phyloP scores from a whole-genome alignment of 441 rosid species.

The Sinapis alba region DNA sequence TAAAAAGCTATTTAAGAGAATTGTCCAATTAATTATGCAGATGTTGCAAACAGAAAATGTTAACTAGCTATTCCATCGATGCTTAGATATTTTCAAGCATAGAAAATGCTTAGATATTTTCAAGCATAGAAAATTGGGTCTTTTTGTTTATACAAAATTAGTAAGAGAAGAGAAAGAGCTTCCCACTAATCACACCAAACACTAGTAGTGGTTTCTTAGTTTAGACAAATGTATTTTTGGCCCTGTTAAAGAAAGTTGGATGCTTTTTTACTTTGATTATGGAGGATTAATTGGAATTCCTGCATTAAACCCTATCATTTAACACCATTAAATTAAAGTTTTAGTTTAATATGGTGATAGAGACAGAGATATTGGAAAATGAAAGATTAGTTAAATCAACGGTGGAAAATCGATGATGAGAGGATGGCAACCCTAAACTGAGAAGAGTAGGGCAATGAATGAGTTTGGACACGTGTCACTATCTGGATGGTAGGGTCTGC shows the following conservation, averaged over 20 bases:
- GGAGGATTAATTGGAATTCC: conserved; percentile 9
- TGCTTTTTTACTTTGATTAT: background rate
- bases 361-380: conserved; percentile 30
- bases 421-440: conserved; percentile 39
- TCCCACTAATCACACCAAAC: conserved; percentile 2
- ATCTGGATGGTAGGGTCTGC: conserved; percentile 14
- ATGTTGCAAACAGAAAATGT: conserved; percentile 9
- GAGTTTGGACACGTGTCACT: conserved; percentile 34
- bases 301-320: conserved; percentile 13
- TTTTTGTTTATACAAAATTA: conserved; percentile 24
- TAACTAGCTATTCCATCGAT: conserved; percentile 25
- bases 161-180: conserved; percentile 15
- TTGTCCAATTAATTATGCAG: too few relatives aligned
- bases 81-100: conserved; percentile 22
- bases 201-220: conserved; percentile 20
- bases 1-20: too few relatives aligned
- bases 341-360: conserved; percentile 24
- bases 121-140: background rate
- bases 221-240: conserved; percentile 1
- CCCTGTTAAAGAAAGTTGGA: background rate
- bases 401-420: conserved; percentile 11
- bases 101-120: too few relatives aligned
- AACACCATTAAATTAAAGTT: background rate
- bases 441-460: conserved; percentile 36
- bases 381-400: conserved; percentile 21